A percentile compares a stretch with the other conserved stretches of the same genome.
phyloP scores from a whole-genome alignment of 192 early-diverging fungal genomes.

The Coemansia sp. region DNA sequence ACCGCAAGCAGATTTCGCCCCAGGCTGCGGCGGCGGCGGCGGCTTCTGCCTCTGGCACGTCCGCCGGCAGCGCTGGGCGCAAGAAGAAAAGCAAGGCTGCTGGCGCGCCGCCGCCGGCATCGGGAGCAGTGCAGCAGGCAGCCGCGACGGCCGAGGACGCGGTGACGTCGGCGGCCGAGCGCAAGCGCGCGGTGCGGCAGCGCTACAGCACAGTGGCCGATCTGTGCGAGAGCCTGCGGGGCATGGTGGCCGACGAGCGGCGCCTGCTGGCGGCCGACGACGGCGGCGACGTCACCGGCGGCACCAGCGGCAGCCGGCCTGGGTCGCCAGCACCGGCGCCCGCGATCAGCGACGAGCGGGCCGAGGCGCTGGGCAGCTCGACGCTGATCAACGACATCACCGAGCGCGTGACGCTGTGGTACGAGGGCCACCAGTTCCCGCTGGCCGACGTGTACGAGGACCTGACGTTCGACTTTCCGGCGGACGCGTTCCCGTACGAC shows the following conservation, averaged over 20 bases:
- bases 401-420: slow-evolving; percentile 51
- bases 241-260: slow-evolving; percentile 34
- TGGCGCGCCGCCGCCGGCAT: background rate
- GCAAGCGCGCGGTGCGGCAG: slow-evolving; percentile 43
- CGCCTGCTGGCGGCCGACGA: slow-evolving; percentile 16
- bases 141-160: background rate
- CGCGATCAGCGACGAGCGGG: background rate
- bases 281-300: slow-evolving; percentile 6
- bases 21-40: slow-evolving; percentile 14
- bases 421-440: slow-evolving; percentile 57
- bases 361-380: slow-evolving; percentile 5
- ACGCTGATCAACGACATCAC: slow-evolving; percentile 44
- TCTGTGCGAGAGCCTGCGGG: slow-evolving; percentile 43
- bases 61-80: slow-evolving; percentile 6
- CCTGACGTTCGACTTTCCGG: slow-evolving; percentile 55
- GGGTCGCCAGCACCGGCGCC: background rate
- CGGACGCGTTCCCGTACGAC: slow-evolving; percentile 56
- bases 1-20: slow-evolving; percentile 63
- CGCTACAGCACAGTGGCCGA: slow-evolving; percentile 40
- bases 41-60: background rate
- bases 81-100: slow-evolving; percentile 34
- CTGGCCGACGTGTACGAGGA: slow-evolving; percentile 57
- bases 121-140: slow-evolving; percentile 10
- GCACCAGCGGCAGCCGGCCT: slow-evolving; percentile 9
- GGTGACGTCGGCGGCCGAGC: slow-evolving; percentile 20